Evolutionary conservation across 2,329 filamentous ascomycete species (phyloP).

Genomic region (Aspergillus glaucus): DNA sequence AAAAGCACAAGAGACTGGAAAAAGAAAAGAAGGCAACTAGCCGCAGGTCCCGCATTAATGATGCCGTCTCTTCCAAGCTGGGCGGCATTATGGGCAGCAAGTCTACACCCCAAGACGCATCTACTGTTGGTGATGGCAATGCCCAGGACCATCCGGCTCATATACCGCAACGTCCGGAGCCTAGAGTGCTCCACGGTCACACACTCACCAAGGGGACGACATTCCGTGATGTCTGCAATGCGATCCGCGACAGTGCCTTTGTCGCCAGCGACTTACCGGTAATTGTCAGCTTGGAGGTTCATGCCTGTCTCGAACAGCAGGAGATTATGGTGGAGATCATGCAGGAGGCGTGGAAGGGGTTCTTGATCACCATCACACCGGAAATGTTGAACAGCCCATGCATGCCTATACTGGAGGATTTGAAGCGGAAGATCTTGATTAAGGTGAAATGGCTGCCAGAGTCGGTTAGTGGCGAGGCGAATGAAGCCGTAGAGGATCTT

Average conservation of each 20-base stretch:
- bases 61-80: slow-evolving; percentile 16
- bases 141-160: background rate
- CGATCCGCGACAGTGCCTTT: slow-evolving; percentile 74
- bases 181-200: slow-evolving; percentile 78
- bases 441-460: slow-evolving; percentile 66
- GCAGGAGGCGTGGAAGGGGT: slow-evolving; percentile 73
- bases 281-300: slow-evolving; percentile 88
- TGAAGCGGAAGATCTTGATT: slow-evolving; percentile 74
- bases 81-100: slow-evolving; percentile 17
- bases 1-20: slow-evolving; percentile 14
- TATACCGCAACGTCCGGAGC: slow-evolving; percentile 50
- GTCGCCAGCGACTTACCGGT: slow-evolving; percentile 68
- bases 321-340: slow-evolving; percentile 91
- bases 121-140: background rate
- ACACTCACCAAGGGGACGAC: slow-evolving; percentile 80
- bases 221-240: slow-evolving; percentile 79
- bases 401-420: slow-evolving; percentile 63
- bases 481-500: slow-evolving; percentile 11
- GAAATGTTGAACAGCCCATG: slow-evolving; percentile 49
- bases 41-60: slow-evolving; percentile 7
- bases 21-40: slow-evolving; percentile 12
- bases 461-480: slow-evolving; percentile 28
- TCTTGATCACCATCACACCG: slow-evolving; percentile 60
- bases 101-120: background rate
- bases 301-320: slow-evolving; percentile 76